phyloP scores from a whole-genome alignment of 768 basidiomycete genomes.

The Daedalea quercina region DNA sequence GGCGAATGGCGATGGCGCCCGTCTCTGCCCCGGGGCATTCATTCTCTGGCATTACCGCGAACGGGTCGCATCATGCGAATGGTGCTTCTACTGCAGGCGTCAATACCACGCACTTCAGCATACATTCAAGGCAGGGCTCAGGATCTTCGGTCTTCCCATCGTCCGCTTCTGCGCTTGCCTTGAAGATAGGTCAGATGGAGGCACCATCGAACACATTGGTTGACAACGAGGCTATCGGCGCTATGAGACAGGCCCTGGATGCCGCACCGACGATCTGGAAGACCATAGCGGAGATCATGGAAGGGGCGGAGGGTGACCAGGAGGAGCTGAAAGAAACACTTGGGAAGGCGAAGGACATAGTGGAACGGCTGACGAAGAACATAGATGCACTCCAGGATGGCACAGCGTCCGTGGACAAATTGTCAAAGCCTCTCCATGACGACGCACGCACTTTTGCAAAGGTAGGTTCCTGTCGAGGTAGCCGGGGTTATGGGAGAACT shows the following conservation, averaged over 20 bases:
- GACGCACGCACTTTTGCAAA: conserved; percentile 80
- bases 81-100: neutral
- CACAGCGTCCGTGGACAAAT: conserved; percentile 33
- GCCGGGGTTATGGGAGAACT: conserved; percentile 2
- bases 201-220: conserved; percentile 53
- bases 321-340: conserved; percentile 48
- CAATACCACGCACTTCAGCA: conserved; percentile 21
- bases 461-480: conserved; percentile 33
- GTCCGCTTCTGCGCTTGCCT: conserved; percentile 32
- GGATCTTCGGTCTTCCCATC: conserved; percentile 35
- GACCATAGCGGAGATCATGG: conserved; percentile 65
- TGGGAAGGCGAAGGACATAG: conserved; percentile 55
- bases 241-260: conserved; percentile 72
- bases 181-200: conserved; percentile 36
- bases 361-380: conserved; percentile 52
- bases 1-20: conserved; percentile 16
- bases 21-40: conserved; percentile 4
- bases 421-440: conserved; percentile 56
- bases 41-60: neutral
- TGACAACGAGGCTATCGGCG: conserved; percentile 72
- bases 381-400: conserved; percentile 54
- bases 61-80: conserved; percentile 1
- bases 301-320: conserved; percentile 38
- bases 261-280: conserved; percentile 80
- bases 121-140: conserved; percentile 39